Conservation (phyloP, 257 asterid species). For the Asclepias syriaca region DNA sequence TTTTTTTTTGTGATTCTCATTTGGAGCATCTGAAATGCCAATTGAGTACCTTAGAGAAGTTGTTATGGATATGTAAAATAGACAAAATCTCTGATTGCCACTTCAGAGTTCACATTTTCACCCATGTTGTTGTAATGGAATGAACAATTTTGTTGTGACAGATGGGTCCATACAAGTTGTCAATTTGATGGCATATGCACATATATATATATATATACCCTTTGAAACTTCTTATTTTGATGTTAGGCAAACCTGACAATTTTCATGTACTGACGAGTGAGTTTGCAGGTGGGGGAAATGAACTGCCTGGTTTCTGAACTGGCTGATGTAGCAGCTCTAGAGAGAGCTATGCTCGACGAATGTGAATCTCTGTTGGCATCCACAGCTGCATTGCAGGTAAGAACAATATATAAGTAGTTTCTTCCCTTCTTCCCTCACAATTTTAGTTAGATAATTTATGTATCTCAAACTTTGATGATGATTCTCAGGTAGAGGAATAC, state of each 20-base stretch:
- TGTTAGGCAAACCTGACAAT: background rate
- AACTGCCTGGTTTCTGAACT: constrained; percentile 65
- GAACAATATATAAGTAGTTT: background rate
- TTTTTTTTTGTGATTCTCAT: background rate
- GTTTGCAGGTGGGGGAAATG: constrained; percentile 64
- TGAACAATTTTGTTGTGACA: background rate
- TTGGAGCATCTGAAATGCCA: background rate
- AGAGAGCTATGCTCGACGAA: constrained; percentile 76
- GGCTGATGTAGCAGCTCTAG: constrained; percentile 73
- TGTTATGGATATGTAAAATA: background rate
- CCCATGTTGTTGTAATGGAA: background rate
- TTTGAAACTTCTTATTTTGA: too few species aligned
- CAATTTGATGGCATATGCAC: too few species aligned
- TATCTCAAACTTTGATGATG: background rate
- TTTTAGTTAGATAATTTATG: background rate
- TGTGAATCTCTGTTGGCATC: constrained; percentile 58
- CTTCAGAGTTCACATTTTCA: background rate
- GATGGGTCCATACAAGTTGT: background rate
- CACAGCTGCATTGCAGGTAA: constrained; percentile 71
- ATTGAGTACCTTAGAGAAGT: background rate
- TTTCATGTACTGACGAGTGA: constrained; percentile 1
- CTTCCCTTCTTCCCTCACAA: background rate
- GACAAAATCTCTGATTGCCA: background rate
- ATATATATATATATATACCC: too few species aligned
- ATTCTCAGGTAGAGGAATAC: constrained; percentile 65